Base-by-base conservation (phyloP, 2,329 filamentous ascomycete genomes). In the Trichoderma pleuroti region DNA sequence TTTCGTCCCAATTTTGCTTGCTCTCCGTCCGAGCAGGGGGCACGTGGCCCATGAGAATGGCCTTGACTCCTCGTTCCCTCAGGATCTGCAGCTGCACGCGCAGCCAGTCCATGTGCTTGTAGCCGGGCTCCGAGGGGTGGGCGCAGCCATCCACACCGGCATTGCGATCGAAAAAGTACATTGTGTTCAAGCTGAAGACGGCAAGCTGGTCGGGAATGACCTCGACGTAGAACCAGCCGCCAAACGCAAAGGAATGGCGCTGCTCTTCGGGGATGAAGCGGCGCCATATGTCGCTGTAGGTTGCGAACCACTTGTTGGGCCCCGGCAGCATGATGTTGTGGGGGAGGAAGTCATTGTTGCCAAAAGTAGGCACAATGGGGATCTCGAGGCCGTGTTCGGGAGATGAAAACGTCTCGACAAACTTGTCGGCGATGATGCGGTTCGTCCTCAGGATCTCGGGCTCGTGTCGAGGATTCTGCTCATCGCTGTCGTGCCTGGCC, bases 341-440 rank as follows among this genome's bases (percentile, higher is more conserved):
- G 1, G 96, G 96, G 72, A 98, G 88, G 71, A 99, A 94, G 77
- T 99, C 96, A 81, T 99, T 99, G 83, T 99, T 99, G 72, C 96
- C 96, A 75, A 98, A 91, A 0, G 91, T 98, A 0, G 96, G 94
- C 24, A 99, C 86, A 34, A 98, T 88, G 5, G 96, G 95, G 5
- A 98, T 87, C 14, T 86, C 81, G 71, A 94, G 86, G 49, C 74
- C 73, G 70, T 88, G 87, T 68, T 87, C 84, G 39, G 84, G 83
- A n/a, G 84, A 84, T 54, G 86, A 84, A 46, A 98, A 97, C 11
- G 92, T 85, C 24, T 94, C 87, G 60, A 87, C 82, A 80, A 98
- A 93, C 79, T 93, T 93, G 75, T 90, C 82, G 62, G 94, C 91
- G 73, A 98, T 85, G 74, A 89, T 85, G 73, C 88, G 84, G 79